These are phyloP conservation scores for Bombardia bombarda DNA, from an alignment of 495 filamentous ascomycete genomes.

Conservation along the genomic window DNA sequence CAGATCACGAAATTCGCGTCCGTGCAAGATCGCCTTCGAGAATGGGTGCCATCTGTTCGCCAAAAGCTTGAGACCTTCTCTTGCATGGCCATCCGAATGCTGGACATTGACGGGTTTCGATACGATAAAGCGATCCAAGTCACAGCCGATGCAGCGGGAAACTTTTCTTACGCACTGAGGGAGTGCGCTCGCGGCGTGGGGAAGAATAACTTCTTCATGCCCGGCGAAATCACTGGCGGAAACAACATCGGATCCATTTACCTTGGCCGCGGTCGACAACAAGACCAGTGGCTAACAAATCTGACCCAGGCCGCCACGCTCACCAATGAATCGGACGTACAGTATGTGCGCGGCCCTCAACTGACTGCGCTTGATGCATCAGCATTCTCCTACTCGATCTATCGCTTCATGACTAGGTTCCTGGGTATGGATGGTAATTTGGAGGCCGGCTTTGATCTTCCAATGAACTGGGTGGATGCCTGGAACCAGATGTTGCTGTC, in stretches of 20 bases:
- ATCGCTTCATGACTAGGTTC: conserved; percentile 58
- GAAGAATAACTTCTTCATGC: conserved; percentile 59
- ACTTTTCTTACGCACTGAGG: conserved; percentile 45
- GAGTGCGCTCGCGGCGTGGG: conserved; percentile 48
- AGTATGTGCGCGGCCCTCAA: conserved; percentile 45
- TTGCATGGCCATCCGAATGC: conserved; percentile 55
- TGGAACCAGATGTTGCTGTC: conserved; percentile 55
- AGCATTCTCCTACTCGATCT: conserved; percentile 65
- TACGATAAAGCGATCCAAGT: conserved; percentile 60
- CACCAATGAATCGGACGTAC: conserved; percentile 32
- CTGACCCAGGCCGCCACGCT: conserved; percentile 29
- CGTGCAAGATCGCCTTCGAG: conserved; percentile 67
- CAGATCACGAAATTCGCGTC: conserved; percentile 64
- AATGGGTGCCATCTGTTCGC: conserved; percentile 57
- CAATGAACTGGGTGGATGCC: conserved; percentile 50
- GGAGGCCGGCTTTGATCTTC: conserved; percentile 50
- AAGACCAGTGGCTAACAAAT: conserved; percentile 41
- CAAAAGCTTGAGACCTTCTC: conserved; percentile 55
- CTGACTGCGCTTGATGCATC: conserved; percentile 52
- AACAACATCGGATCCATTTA: conserved; percentile 57
- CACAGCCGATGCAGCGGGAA: conserved; percentile 54
- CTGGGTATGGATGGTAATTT: conserved; percentile 58
- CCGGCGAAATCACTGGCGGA: conserved; percentile 57
- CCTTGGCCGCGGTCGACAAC: conserved; percentile 56
- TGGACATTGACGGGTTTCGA: conserved; percentile 63